Evolutionary conservation across 2,329 filamentous ascomycete genomes (phyloP).

Genomic region (Colletotrichum sojae): DNA sequence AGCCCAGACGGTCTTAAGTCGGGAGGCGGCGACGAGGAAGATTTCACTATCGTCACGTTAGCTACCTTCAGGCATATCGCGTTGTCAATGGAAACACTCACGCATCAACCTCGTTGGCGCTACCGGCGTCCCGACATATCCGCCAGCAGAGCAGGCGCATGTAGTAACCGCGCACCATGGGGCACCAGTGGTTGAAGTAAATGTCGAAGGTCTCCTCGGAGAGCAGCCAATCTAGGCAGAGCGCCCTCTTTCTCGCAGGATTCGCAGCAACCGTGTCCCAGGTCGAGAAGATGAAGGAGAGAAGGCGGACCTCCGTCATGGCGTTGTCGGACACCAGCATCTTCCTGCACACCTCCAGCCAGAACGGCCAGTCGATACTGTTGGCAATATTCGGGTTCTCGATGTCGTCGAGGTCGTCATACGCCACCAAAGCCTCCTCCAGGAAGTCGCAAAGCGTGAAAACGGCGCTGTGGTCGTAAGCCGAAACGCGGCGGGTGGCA

Average conservation of each 20-base stretch:
- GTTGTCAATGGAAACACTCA: constrained; percentile 61
- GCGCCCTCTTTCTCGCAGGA: constrained; percentile 74
- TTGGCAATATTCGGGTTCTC: constrained; percentile 52
- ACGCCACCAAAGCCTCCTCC: constrained; percentile 82
- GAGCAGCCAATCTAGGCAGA: constrained; percentile 84
- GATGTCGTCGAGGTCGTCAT: constrained; percentile 62
- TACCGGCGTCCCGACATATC: constrained; percentile 82
- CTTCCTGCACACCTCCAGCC: constrained; percentile 83
- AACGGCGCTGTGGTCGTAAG: constrained; percentile 86
- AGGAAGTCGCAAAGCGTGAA: constrained; percentile 94
- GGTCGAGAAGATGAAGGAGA: constrained; percentile 84
- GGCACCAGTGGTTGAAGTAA: constrained; percentile 94
- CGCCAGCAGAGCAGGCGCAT: constrained; percentile 94
- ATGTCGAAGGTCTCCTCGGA: constrained; percentile 81
- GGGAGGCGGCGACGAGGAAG: constrained; percentile 75
- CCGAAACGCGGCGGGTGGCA: constrained; percentile 80
- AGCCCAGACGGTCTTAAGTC: constrained; percentile 81
- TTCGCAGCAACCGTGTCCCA: constrained; percentile 82
- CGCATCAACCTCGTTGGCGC: constrained; percentile 75
- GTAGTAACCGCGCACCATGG: constrained; percentile 94
- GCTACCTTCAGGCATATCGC: not conserved
- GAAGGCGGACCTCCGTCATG: constrained; percentile 88
- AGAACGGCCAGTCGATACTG: constrained; percentile 85
- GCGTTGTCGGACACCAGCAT: constrained; percentile 90
- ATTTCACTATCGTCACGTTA: constrained; percentile 69